These are phyloP conservation scores for Citrus cavaleriei DNA, from an alignment of 345 rosid genomes.

Conservation along the genomic window DNA sequence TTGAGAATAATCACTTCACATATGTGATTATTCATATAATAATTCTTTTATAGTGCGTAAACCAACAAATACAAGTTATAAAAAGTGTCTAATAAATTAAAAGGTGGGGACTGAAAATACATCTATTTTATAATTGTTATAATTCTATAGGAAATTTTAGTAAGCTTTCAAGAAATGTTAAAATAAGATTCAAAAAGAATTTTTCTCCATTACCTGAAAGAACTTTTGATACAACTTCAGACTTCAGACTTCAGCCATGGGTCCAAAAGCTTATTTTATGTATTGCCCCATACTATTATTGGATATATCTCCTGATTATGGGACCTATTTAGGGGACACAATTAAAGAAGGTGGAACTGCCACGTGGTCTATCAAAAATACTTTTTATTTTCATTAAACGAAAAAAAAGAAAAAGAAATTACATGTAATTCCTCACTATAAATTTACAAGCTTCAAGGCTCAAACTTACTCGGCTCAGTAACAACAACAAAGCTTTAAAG, in stretches of 20 bases:
- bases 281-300: constrained; percentile 26
- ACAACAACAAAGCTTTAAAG: neutral
- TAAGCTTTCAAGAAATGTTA: neutral
- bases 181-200: neutral
- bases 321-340: constrained; percentile 24
- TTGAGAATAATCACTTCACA: neutral
- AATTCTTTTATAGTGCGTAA: neutral
- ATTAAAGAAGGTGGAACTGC: constrained; percentile 24
- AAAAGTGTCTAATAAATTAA: neutral
- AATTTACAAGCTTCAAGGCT: constrained; percentile 17
- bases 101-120: neutral
- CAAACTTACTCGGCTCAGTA: neutral
- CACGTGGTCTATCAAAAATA: constrained; percentile 24
- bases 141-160: neutral
- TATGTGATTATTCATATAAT: neutral
- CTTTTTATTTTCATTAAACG: neutral
- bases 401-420: neutral
- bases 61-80: neutral
- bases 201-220: neutral
- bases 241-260: constrained; percentile 12
- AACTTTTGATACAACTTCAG: constrained; percentile 9
- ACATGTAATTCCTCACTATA: constrained; percentile 18
- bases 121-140: neutral
- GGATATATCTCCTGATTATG: constrained; percentile 24
- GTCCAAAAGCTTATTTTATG: neutral